Base-by-base conservation (phyloP, 257 asterid genomes). In the Solanum sparsipilum region DNA sequence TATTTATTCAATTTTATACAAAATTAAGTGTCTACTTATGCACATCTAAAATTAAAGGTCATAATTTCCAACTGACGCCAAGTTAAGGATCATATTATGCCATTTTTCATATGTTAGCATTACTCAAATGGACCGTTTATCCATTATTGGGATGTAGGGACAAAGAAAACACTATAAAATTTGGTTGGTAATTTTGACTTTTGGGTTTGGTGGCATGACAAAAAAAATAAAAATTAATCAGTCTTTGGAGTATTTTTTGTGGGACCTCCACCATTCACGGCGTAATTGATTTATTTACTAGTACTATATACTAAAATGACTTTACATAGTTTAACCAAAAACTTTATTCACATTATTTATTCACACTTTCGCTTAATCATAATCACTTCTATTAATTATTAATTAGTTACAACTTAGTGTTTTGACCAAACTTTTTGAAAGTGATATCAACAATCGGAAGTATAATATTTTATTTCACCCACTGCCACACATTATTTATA, bases 241-340 rank as follows among this genome's bases (percentile, higher is more conserved):
- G 31, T 8, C 31, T 38, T 76, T 25, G n/a, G n/a, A 78, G 84
- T 78, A 7, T n/a, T 41, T 78, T 15, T 15, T 4, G 39, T 44
- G 25, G 85, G 18, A 15, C 88, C 86, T 85, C 92, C 95, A 90
- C 88, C 94, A 93, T 86, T 93, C 90, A 88, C 95, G 98, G 89
- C 94, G 44, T 20, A 56, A 56, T 90, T 86, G 89, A 93, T 89
- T 89, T 79, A 5, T 79, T 79, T 41, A 75, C 29, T 41, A n/a
- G n/a, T n/a, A 75, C 29, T 52, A 52, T 52, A 21, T 76, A 39
- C 32, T 39, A 13, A 39, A 39, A 63, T 63, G 70, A 63, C 39
- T 70, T 71, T 71, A 71, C 39, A 71, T 67, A 12, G 41, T 73
- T 35, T 74, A 38, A 1, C 58, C 46, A 25, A 75, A 39, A 5